phyloP scores from a whole-genome alignment of 2,329 filamentous ascomycete species.

The Clarireedia hainanense region DNA sequence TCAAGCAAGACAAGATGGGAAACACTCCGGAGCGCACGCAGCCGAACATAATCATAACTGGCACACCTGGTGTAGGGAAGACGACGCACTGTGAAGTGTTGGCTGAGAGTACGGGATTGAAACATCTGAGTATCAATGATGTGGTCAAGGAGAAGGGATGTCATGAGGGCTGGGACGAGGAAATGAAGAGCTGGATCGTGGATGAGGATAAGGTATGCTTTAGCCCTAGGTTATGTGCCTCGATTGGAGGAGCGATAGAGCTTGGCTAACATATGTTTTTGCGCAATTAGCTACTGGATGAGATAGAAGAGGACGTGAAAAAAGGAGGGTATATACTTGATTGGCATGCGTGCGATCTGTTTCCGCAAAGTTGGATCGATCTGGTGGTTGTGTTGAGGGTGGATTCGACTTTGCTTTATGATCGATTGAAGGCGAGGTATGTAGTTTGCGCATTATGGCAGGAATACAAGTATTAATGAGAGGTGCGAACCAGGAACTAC shows the following conservation, averaged over 20 bases:
- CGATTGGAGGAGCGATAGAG: neutral
- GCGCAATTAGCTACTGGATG: constrained; percentile 64
- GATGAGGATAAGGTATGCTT: constrained; percentile 82
- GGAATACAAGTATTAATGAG: neutral
- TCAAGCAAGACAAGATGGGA: neutral
- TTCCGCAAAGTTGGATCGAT: constrained; percentile 90
- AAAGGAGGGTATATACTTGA: constrained; percentile 84
- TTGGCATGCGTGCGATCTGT: constrained; percentile 96
- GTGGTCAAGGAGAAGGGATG: constrained; percentile 83
- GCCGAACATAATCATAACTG: constrained; percentile 92
- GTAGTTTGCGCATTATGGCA: neutral
- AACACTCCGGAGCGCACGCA: constrained; percentile 13
- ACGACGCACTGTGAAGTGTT: constrained; percentile 84
- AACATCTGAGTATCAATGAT: constrained; percentile 82
- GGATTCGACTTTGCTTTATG: constrained; percentile 73
- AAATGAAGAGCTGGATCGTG: constrained; percentile 82
- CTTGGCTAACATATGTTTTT: neutral
- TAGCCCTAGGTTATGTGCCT: neutral
- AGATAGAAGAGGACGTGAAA: constrained; percentile 74
- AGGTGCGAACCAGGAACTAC: constrained; percentile 53
- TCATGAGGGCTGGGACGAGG: constrained; percentile 81
- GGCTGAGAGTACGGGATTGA: constrained; percentile 66
- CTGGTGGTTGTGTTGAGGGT: constrained; percentile 86
- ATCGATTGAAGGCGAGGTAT: constrained; percentile 68
- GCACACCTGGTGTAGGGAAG: constrained; percentile 93